Base-by-base conservation (phyloP, 176 grass and related monocot genomes). In the Rhipidocladum racemiflorum region DNA sequence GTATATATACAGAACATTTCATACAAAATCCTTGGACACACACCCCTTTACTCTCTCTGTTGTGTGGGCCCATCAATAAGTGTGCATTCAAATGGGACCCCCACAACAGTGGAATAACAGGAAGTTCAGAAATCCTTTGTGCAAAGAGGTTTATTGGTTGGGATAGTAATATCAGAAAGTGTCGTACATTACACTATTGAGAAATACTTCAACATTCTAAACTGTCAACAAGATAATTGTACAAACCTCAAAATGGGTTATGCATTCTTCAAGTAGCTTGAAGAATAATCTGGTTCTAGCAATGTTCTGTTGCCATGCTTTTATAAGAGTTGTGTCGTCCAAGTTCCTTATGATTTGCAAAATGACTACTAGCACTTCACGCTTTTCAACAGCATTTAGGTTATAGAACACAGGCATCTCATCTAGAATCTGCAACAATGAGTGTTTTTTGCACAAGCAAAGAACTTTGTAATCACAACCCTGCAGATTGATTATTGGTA, bases 371-470 rank as follows among this genome's bases (percentile, higher is more conserved):
- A 99, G 88, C 65, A 99, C 96, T 78, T 95, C 96, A 68, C 96
- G 93, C 84, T 99, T 99, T 80, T 99, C 96, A 83, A 91, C 75
- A 50, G 87, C 86, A 93, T 93, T 99, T 79, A 99, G 85, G 46
- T 95, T 99, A 86, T 99, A 99, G 76, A 95, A 99, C 53, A 99
- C 96, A 81, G 96, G 96, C 96, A 99, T 99, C 96, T 99, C 96
- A 85, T 99, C 96, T 69, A 99, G 75, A 88, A 99, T 99, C 96
- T 99, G 93, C 81, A 88, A 89, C 65, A 54, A 73, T 53, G 18
- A 61, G 59, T 56, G 12, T 40, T 64, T 83, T 69, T 50, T 34
- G 2, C 82, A 83, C 63, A 83, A 71, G 73, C 15, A 68, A 77
- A 80, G 28, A 73, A 75, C 48, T 9, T 20, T 78, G 56, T 62